Evolutionary conservation across 2,329 filamentous ascomycete species (phyloP).

Genomic region (Aureobasidium mangrovei): DNA sequence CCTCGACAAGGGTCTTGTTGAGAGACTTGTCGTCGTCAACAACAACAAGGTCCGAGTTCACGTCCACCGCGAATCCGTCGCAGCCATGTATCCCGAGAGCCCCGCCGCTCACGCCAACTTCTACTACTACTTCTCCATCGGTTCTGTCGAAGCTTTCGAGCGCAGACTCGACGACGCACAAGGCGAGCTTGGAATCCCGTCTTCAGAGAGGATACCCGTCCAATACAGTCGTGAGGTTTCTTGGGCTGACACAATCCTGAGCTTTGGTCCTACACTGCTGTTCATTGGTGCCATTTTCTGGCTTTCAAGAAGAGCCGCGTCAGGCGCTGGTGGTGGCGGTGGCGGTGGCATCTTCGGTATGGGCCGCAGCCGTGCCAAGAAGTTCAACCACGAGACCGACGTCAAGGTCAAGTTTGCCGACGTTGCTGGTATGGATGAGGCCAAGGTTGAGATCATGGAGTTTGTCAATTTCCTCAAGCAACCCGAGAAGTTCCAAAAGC

Average conservation of each 20-base stretch:
- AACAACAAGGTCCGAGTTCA: conserved; percentile 70
- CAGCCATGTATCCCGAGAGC: conserved; percentile 66
- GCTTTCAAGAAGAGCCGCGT: conserved; percentile 65
- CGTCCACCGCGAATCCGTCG: conserved; percentile 65
- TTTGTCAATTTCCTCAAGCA: conserved; percentile 96
- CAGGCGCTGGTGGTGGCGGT: conserved; percentile 49
- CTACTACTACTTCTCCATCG: conserved; percentile 90
- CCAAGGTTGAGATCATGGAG: conserved; percentile 97
- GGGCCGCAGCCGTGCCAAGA: conserved; percentile 89
- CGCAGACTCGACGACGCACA: conserved; percentile 80
- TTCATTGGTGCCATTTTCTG: conserved; percentile 77
- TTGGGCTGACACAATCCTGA: conserved; percentile 61
- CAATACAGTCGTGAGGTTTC: conserved; percentile 72
- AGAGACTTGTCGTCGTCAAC: conserved; percentile 78
- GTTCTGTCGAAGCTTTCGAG: conserved; percentile 89
- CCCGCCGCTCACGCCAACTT: conserved; percentile 59
- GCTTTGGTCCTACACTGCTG: conserved; percentile 80
- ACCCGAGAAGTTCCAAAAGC: conserved; percentile 81
- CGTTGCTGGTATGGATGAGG: conserved; percentile 96
- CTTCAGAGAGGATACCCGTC: conserved; percentile 83
- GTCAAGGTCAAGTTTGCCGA: conserved; percentile 96
- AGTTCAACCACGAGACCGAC: conserved; percentile 94
- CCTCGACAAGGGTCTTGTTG: conserved; percentile 89
- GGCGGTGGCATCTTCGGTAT: conserved; percentile 85
- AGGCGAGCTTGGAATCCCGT: conserved; percentile 74